Conservation (phyloP, 441 rosid genomes). For the Pelargonium cotyledonis region DNA sequence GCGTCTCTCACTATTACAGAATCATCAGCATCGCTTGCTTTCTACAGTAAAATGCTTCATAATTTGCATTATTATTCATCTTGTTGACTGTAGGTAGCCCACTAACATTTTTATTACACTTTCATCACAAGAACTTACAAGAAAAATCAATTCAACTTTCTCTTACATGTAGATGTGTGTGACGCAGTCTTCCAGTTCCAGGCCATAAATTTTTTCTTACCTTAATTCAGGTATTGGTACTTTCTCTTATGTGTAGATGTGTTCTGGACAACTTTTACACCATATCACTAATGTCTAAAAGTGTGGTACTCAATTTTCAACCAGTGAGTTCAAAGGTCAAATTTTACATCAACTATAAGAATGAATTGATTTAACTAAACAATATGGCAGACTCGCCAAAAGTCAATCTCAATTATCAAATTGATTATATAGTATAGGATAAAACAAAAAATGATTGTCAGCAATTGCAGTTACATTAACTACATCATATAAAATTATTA, state of each 20-base stretch:
- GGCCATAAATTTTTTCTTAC: too few relatives aligned
- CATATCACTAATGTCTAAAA: background rate
- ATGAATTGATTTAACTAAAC: background rate
- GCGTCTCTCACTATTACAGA: too few relatives aligned
- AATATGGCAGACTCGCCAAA: background rate
- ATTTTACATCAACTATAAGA: background rate
- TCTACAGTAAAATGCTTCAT: too few relatives aligned
- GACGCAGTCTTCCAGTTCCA: too few relatives aligned
- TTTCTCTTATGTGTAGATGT: background rate
- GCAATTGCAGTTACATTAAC: constrained; percentile 1
- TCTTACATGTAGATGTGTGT: too few relatives aligned
- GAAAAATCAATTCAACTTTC: too few relatives aligned
- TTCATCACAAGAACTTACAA: too few relatives aligned
- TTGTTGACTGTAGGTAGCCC: too few relatives aligned
- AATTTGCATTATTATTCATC: too few relatives aligned
- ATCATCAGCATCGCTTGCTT: too few relatives aligned
- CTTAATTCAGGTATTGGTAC: too few relatives aligned
- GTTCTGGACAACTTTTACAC: background rate
- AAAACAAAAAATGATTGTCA: constrained; percentile 7
- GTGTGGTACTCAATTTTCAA: background rate
- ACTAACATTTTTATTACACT: too few relatives aligned
- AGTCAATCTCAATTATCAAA: background rate
- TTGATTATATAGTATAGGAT: background rate
- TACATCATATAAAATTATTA: constrained; percentile 1
- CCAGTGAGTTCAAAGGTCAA: background rate